Percentiles rank a stretch among this genome's conserved stretches.
Conservation (phyloP, 1,284 basidiomycete species). For the Anthracocystis panici-leucophaei region DNA sequence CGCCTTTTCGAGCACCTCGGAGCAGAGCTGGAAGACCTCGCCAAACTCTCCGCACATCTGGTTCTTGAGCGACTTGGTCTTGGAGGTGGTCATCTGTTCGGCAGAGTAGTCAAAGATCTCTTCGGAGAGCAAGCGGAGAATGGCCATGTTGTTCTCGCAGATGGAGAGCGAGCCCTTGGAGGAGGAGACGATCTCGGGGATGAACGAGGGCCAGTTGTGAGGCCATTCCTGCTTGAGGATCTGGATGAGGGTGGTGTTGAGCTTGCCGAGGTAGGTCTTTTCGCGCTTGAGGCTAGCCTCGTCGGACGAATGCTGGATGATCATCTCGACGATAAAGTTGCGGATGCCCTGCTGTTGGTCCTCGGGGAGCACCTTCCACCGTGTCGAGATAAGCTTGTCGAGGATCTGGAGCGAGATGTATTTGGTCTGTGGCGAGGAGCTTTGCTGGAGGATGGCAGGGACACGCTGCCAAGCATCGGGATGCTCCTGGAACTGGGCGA, state of each 20-base stretch:
- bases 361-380: conserved; percentile 95
- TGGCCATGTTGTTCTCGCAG: conserved; percentile 99
- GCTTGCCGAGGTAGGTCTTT: conserved; percentile 95
- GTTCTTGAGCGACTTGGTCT: conserved; percentile 97
- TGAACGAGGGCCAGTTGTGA: conserved; percentile 98
- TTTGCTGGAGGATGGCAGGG: conserved; percentile 89
- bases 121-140: conserved; percentile 95
- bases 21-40: conserved; percentile 69
- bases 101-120: conserved; percentile 99
- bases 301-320: conserved; percentile 91
- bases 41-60: conserved; percentile 70
- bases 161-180: conserved; percentile 95
- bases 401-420: conserved; percentile 69
- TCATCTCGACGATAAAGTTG: conserved; percentile 95
- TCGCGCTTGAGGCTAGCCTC: conserved; percentile 81
- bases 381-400: conserved; percentile 82
- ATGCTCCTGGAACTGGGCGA: conserved; percentile 88
- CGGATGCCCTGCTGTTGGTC: conserved; percentile 85
- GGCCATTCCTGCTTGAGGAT: conserved; percentile 99
- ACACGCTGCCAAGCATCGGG: conserved; percentile 99
- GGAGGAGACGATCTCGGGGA: conserved; percentile 95
- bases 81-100: conserved; percentile 98
- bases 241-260: conserved; percentile 95
- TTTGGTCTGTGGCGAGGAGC: conserved; percentile 88
- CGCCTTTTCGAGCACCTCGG: conserved; percentile 95